Evolutionary conservation across 140 eudicot genomes (phyloP).

Genomic region (Ambrosia hybrid): DNA sequence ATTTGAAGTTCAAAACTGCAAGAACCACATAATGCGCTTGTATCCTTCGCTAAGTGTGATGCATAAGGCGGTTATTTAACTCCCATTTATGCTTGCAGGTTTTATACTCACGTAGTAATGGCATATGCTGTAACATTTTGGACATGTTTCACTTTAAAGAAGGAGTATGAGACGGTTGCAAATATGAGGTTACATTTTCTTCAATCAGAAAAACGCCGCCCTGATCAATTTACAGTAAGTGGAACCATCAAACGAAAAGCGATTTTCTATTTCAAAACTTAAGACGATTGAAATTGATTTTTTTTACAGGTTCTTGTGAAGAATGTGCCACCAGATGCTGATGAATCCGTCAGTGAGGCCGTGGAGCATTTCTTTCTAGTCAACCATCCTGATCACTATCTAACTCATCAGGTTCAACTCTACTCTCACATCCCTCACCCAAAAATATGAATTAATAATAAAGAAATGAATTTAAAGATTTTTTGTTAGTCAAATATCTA

Average conservation of each 20-base stretch:
- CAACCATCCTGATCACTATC: constrained; percentile 52
- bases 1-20: neutral
- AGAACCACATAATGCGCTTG: too few relatives aligned
- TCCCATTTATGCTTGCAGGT: constrained; percentile 47
- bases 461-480: neutral
- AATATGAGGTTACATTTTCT: constrained; percentile 86
- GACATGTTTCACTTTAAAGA: constrained; percentile 68
- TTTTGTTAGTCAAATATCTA: neutral
- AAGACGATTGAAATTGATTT: neutral
- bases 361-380: constrained; percentile 54
- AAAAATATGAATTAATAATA: neutral
- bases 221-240: constrained; percentile 93
- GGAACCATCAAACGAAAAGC: neutral
- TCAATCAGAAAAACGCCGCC: constrained; percentile 89
- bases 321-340: constrained; percentile 51
- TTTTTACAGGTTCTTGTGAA: constrained; percentile 45
- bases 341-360: constrained; percentile 49
- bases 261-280: neutral
- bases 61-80: too few relatives aligned
- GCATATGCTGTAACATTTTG: constrained; percentile 85
- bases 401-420: constrained; percentile 38
- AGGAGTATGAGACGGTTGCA: constrained; percentile 69
- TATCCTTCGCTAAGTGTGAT: too few relatives aligned
- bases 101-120: constrained; percentile 84
- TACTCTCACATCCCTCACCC: too few relatives aligned